Conservation (phyloP, 1,139 yeast species). For the Trichomonascaceae sp. region DNA sequence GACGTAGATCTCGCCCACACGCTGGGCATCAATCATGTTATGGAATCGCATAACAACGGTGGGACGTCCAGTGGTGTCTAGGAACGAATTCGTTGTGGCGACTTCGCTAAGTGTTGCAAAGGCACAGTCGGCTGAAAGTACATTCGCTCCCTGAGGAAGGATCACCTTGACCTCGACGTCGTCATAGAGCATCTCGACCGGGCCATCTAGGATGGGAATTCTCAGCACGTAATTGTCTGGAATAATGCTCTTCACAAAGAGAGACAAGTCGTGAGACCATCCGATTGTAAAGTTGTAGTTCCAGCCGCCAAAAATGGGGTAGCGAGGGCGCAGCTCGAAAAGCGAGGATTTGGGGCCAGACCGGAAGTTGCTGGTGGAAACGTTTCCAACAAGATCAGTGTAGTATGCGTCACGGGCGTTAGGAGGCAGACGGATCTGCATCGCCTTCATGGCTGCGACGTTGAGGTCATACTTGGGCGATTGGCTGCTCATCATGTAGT, state of each 20-base stretch:
- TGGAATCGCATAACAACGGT: constrained; percentile 50
- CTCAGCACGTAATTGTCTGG: constrained; percentile 47
- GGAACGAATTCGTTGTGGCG: constrained; percentile 38
- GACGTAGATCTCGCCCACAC: constrained; percentile 42
- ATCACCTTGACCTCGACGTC: constrained; percentile 48
- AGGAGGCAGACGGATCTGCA: constrained; percentile 42
- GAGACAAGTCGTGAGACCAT: constrained; percentile 54
- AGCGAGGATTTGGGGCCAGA: constrained; percentile 25
- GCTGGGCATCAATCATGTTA: constrained; percentile 61
- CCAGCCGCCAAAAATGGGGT: constrained; percentile 95
- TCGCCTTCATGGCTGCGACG: constrained; percentile 25
- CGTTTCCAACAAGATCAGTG: constrained; percentile 87
- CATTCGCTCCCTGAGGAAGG: constrained; percentile 80
- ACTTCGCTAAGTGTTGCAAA: constrained; percentile 25
- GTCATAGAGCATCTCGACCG: constrained; percentile 51
- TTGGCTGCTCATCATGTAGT: constrained; percentile 42
- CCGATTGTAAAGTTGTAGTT: constrained; percentile 89
- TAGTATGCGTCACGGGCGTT: constrained; percentile 53
- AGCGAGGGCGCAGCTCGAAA: constrained; percentile 67
- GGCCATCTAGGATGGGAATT: constrained; percentile 66
- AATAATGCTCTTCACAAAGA: constrained; percentile 33
- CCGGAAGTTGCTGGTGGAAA: constrained; percentile 58
- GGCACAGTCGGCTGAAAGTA: constrained; percentile 48
- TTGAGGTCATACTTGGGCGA: constrained; percentile 19
- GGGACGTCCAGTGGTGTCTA: constrained; percentile 77